Evolutionary conservation across 164 flowering plant genomes (phyloP), one percentile per base, ranked within the genome.

Genomic region (Berberis thunbergii): DNA sequence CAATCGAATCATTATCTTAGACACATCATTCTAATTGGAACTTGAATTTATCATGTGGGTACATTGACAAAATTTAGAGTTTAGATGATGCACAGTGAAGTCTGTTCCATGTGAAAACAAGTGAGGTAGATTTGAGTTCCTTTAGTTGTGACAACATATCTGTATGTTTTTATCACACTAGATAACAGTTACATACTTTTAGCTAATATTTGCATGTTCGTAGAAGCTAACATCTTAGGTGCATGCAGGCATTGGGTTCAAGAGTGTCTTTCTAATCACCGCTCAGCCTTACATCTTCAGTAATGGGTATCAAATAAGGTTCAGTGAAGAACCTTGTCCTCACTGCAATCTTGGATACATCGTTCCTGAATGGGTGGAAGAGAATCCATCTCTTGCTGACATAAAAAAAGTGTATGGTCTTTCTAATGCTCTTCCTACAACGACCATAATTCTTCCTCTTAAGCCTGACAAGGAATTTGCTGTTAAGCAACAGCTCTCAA

Each of bases 401-500:
- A 55, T 55, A 2, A 40, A 55, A 55, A 52, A 52, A 26, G n/a
- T 52, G 2, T 56, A 56, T 4, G 43, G 41, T 56, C 7, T 5
- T 56, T 2, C 41, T 26, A 46, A 57, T 3, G 1, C 62, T 13
- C 76, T 84, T 57, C 88, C 87, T 4, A 70, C 77, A 2, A 84
- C 88, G 2, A 69, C 72, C 1, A 48, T 86, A 4, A 62, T 86
- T 49, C 70, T 86, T 67, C 86, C 89, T 11, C 56, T 84, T 67
- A 86, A 84, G 68, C 59, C 74, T 13, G 88, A 86, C 52, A 86
- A 84, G 74, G 84, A 77, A 38, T 54, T 58, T n/a, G 70, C 83
- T n/a, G 92, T 86, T 54, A 84, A 81, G 70, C 64, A 74, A 54
- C 83, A 86, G 68, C 79, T 86, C 7, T 82, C 86, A 5, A 68